Conservation (phyloP, 148 eudicot species). For the Euryodendron excelsum region DNA sequence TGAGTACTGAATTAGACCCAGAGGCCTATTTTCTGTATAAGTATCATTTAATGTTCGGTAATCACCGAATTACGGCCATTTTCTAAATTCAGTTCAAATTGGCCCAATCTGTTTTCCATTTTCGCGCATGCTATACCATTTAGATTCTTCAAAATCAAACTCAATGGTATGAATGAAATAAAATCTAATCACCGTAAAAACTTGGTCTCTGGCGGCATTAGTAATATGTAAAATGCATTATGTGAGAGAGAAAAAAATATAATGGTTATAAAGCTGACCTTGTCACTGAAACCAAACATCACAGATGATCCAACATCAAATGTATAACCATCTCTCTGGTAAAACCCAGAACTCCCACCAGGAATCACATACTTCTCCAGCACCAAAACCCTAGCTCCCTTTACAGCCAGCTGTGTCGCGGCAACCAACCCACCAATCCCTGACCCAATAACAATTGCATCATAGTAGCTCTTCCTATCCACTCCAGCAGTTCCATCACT, state of each 20-base stretch:
- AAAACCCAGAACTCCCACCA: slow-evolving; percentile 97
- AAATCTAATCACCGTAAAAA: background rate
- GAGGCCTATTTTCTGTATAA: background rate
- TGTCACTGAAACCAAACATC: slow-evolving; percentile 95
- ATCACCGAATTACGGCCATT: background rate
- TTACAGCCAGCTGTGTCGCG: slow-evolving; percentile 92
- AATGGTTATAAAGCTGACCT: slow-evolving; percentile 43
- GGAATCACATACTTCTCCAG: slow-evolving; percentile 97
- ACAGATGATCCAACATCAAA: slow-evolving; percentile 99
- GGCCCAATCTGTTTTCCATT: background rate
- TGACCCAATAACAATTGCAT: slow-evolving; percentile 92
- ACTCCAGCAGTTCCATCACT: slow-evolving; percentile 27
- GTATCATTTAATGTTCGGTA: background rate
- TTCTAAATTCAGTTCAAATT: background rate
- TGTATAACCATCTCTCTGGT: slow-evolving; percentile 85
- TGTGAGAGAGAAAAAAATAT: background rate
- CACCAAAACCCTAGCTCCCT: slow-evolving; percentile 92
- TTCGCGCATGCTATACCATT: background rate
- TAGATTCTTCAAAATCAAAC: background rate
- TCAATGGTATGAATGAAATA: background rate
- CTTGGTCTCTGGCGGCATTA: background rate
- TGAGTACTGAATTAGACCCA: background rate
- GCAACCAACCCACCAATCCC: slow-evolving; percentile 98
- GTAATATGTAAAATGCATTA: background rate
- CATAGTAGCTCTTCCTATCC: slow-evolving; percentile 39